phyloP scores from a whole-genome alignment of 1,284 basidiomycete species.

The Puccinia hordei region DNA sequence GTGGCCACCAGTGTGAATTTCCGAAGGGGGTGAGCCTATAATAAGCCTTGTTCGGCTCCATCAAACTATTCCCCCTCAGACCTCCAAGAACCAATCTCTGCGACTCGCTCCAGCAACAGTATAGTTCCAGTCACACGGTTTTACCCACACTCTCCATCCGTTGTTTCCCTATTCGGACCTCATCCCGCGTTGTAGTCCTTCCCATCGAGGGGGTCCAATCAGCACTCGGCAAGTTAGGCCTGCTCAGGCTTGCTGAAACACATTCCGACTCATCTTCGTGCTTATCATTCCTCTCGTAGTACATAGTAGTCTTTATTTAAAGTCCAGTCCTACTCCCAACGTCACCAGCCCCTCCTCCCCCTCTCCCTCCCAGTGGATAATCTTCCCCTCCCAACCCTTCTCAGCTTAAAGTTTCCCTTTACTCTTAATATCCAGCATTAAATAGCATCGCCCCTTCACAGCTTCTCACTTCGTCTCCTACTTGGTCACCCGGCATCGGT shows the following conservation, averaged over 20 bases:
- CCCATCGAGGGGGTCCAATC: neutral
- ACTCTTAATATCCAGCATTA: too few relatives aligned
- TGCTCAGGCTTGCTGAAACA: conserved; percentile 5
- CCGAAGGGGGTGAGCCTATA: neutral
- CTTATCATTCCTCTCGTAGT: conserved; percentile 5
- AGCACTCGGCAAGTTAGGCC: neutral
- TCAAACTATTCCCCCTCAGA: neutral
- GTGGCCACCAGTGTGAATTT: too few relatives aligned
- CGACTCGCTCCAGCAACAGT: conserved; percentile 9
- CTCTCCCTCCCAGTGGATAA: neutral
- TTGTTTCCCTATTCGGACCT: neutral
- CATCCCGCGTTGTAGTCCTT: too few relatives aligned
- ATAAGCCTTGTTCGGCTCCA: neutral
- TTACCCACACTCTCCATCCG: conserved; percentile 20
- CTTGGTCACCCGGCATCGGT: neutral
- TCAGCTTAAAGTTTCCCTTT: neutral
- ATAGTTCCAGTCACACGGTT: conserved; percentile 18
- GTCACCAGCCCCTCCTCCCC: too few relatives aligned
- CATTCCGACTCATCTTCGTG: too few relatives aligned
- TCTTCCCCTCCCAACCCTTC: neutral
- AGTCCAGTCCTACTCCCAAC: neutral
- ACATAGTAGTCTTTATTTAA: conserved; percentile 16
- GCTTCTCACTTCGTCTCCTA: too few relatives aligned
- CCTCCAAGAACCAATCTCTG: conserved; percentile 6
- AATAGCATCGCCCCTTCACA: too few relatives aligned